phyloP scores from a whole-genome alignment of 176 grass and related monocot species.

The Cocos nucifera region DNA sequence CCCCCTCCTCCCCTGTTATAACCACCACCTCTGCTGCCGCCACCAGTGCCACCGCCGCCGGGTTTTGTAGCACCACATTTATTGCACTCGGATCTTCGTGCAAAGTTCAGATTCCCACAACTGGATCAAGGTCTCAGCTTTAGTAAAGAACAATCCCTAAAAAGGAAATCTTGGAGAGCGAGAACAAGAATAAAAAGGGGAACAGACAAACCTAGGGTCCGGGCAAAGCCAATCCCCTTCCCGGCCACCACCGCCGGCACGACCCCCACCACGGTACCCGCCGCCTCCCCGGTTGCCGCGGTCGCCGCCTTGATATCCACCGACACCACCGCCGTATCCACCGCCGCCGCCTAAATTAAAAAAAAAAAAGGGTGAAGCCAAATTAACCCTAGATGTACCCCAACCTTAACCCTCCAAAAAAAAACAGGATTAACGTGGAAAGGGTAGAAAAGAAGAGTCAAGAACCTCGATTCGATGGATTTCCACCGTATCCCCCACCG shows the following conservation, averaged over 20 bases:
- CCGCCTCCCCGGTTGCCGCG: conserved; percentile 3
- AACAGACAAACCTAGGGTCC: conserved; percentile 34
- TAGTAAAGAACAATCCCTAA: neutral
- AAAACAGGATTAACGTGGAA: too few species aligned
- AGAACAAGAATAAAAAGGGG: neutral
- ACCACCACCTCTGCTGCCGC: conserved; percentile 28
- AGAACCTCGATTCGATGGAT: too few species aligned
- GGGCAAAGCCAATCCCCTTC: conserved; percentile 84
- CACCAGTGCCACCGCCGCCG: conserved; percentile 32
- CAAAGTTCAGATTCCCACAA: conserved; percentile 96
- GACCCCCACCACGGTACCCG: conserved; percentile 8
- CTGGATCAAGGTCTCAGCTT: conserved; percentile 17
- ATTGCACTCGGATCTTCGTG: conserved; percentile 89
- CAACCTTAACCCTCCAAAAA: too few species aligned
- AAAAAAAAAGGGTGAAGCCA: too few species aligned
- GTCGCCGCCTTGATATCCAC: conserved; percentile 10
- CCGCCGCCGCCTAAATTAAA: too few species aligned
- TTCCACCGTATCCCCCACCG: neutral
- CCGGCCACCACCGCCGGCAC: conserved; percentile 30
- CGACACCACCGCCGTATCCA: conserved; percentile 18
- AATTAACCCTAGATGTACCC: too few species aligned
- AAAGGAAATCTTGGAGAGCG: neutral
- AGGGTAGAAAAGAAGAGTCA: too few species aligned
- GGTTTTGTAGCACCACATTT: conserved; percentile 72
- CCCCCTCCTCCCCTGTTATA: conserved; percentile 52